A percentile compares a stretch with the other conserved stretches of the same genome.
Conservation (phyloP, 2,329 filamentous ascomycete genomes). For the Sporothrix mexicana region DNA sequence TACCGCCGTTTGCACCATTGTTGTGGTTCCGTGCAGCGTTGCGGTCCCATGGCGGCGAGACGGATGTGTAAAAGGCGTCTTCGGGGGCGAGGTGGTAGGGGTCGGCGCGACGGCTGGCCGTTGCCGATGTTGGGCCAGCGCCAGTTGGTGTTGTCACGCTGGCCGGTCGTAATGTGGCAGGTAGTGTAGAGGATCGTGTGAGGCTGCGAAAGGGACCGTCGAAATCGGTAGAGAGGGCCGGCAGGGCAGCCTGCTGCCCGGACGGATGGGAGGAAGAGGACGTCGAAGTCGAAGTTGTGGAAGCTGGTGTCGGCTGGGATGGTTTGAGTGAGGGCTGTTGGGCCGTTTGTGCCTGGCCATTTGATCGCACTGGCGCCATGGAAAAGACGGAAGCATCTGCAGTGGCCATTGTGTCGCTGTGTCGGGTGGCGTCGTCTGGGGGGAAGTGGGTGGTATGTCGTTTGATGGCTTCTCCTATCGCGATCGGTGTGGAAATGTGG, state of each 20-base stretch:
- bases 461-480: not conserved
- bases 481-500: not conserved
- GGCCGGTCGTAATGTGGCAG: slow-evolving; percentile 41
- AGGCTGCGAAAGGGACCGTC: slow-evolving; percentile 43
- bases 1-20: not conserved
- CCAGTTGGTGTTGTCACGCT: not conserved
- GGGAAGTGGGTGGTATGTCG: not conserved
- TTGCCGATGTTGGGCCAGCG: slow-evolving; percentile 36
- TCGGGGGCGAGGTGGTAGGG: slow-evolving; percentile 78
- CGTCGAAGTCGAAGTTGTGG: not conserved
- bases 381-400: slow-evolving; percentile 1
- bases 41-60: slow-evolving; percentile 64
- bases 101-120: slow-evolving; percentile 52
- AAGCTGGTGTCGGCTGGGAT: not conserved
- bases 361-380: not conserved
- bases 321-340: not conserved
- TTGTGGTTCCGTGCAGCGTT: slow-evolving; percentile 33
- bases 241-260: slow-evolving; percentile 16
- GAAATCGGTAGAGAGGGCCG: slow-evolving; percentile 37
- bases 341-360: not conserved
- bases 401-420: slow-evolving; percentile 3
- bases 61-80: slow-evolving; percentile 72
- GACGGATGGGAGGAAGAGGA: not conserved
- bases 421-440: too few species aligned
- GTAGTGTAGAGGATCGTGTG: slow-evolving; percentile 51